Base-by-base conservation (phyloP, 192 early-diverging fungal species). In the Geranomyces michiganensis region DNA sequence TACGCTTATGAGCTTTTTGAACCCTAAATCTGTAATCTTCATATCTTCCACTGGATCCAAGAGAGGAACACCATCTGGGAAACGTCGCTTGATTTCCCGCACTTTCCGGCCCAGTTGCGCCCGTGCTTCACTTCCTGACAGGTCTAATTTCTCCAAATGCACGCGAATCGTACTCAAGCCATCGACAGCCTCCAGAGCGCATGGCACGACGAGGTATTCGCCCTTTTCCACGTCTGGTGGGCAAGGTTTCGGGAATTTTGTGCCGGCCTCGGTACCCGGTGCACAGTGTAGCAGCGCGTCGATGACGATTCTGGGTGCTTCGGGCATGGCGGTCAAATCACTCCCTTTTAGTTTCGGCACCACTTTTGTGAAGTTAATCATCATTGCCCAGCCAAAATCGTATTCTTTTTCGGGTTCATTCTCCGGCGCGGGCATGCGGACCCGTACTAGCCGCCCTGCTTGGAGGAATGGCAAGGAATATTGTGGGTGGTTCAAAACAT, bases 321-420 rank as follows among this genome's bases (percentile, higher is more conserved):
- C 73, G 2, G 68, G 62, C 14, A 43, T 51, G 14, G 78, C 71
- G 8, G 73, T 56, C 19, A 83, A 30, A 55, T 75, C 76, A 36
- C 60, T 67, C 30, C 67, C 76, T 46, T 78, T 77, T 61, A 46
- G 46, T 56, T 75, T 77, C 33, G 73, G 53, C n/a, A 80, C 62
- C 53, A 71, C 76, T 68, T 92, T 90, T 58, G 88, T 79, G 74
- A 86, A 92, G 61, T 85, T 91, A n/a, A 90, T 79, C 32, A 96
- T 87, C 31, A 92, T 85, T 30, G 95, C 94, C 94, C 94, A 99
- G 55, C 94, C 96, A 84, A 95, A 99, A 62, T 96, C 86, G 73
- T 62, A 44, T 13, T 78, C 67, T 29, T 72, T 60, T 14, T 55
- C 33, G 0, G 19, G 46, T 33, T 53, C 41, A 29, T 72, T 67